Evolutionary conservation across 2,329 filamentous ascomycete species (phyloP).

Genomic region (Gliomastix tumulicola): DNA sequence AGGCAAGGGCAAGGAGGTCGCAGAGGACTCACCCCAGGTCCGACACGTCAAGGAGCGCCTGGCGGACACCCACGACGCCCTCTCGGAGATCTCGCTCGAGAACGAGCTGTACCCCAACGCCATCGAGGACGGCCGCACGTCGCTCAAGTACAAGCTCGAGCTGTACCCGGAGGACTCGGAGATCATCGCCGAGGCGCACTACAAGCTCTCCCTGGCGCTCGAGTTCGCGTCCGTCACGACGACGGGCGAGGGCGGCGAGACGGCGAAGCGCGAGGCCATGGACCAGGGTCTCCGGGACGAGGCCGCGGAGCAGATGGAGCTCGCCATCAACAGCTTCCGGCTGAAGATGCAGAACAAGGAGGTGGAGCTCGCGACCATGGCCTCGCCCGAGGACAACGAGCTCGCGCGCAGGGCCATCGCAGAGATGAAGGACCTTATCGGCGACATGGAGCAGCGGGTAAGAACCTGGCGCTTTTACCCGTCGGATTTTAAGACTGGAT

Average conservation of each 20-base stretch:
- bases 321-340: constrained; percentile 66
- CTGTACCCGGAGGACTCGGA: constrained; percentile 77
- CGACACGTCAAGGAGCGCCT: constrained; percentile 74
- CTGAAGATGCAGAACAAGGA: constrained; percentile 66
- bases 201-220: constrained; percentile 88
- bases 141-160: constrained; percentile 71
- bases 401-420: constrained; percentile 53
- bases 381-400: constrained; percentile 61
- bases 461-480: too few species aligned
- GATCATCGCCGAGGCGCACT: constrained; percentile 89
- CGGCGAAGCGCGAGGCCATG: constrained; percentile 41
- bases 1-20: constrained; percentile 34
- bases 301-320: constrained; percentile 63
- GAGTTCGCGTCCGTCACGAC: constrained; percentile 83
- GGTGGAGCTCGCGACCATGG: constrained; percentile 54
- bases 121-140: constrained; percentile 73
- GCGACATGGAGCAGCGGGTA: constrained; percentile 71
- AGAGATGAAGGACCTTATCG: constrained; percentile 71
- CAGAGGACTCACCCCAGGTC: constrained; percentile 30
- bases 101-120: constrained; percentile 88
- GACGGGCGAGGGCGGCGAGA: constrained; percentile 38
- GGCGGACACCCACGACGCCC: constrained; percentile 87
- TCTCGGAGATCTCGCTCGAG: constrained; percentile 95
- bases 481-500: too few species aligned
- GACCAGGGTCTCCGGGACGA: constrained; percentile 67